Evolutionary conservation across 345 rosid genomes (phyloP).

Genomic region (Iberis pinnata): DNA sequence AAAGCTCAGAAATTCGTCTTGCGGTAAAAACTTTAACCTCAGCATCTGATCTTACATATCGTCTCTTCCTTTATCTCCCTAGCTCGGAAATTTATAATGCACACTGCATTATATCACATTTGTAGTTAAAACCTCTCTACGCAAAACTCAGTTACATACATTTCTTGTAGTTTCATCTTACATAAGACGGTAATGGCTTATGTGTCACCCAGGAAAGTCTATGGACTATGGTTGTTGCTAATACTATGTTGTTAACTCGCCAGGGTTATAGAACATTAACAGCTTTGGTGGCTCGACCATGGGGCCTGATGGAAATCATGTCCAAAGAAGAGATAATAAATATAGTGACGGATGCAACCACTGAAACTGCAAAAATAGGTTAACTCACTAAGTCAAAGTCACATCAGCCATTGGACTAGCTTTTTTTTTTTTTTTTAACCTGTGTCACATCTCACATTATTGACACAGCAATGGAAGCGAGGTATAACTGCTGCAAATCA

Average conservation of each 20-base stretch:
- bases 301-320: constrained; percentile 83
- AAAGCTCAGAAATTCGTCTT: constrained; percentile 63
- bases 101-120: background rate
- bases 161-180: background rate
- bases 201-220: no score
- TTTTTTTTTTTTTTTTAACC: background rate
- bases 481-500: constrained; percentile 71
- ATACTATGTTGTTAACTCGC: constrained; percentile 20
- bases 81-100: constrained; percentile 1
- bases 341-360: constrained; percentile 51
- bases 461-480: constrained; percentile 71
- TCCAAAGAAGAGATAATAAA: constrained; percentile 65
- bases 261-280: constrained; percentile 72
- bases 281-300: constrained; percentile 68
- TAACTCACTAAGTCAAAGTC: no score
- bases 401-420: background rate
- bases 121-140: background rate
- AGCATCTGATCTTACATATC: constrained; percentile 2
- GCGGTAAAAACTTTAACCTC: constrained; percentile 45
- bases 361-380: constrained; percentile 80
- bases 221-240: background rate
- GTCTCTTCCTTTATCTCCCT: no score
- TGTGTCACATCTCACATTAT: background rate
- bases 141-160: constrained; percentile 1
- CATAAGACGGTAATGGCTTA: background rate